These are phyloP conservation scores for Bipolaris victoriae DNA, from an alignment of 2,329 filamentous ascomycete species.

Conservation along the genomic window DNA sequence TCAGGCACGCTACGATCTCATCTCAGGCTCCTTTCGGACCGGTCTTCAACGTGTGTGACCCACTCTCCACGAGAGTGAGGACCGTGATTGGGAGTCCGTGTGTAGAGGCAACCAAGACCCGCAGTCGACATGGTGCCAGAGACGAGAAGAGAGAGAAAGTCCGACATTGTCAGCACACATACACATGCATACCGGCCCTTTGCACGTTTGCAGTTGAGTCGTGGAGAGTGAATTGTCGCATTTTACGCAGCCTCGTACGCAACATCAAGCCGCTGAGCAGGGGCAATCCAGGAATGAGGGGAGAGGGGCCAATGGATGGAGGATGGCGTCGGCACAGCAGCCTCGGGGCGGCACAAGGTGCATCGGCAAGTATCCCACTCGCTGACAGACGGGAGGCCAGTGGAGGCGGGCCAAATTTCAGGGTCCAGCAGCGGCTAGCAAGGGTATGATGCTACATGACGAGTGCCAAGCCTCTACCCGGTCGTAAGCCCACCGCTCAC, in stretches of 20 bases:
- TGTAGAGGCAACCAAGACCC: slow-evolving; percentile 9
- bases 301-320: slow-evolving; percentile 5
- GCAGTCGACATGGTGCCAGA: slow-evolving; percentile 12
- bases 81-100: slow-evolving; percentile 17
- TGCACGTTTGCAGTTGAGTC: slow-evolving; percentile 5
- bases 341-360: slow-evolving; percentile 12
- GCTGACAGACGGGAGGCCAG: slow-evolving; percentile 13
- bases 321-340: slow-evolving; percentile 11
- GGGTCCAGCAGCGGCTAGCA: slow-evolving; percentile 25
- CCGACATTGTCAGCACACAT: slow-evolving; percentile 11
- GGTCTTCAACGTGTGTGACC: slow-evolving; percentile 11
- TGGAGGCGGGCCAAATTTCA: slow-evolving; percentile 19
- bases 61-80: slow-evolving; percentile 6
- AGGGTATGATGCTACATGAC: slow-evolving; percentile 23
- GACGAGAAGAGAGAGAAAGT: slow-evolving; percentile 18
- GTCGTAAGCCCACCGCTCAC: slow-evolving; percentile 18
- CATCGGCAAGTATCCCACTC: slow-evolving; percentile 23
- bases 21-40: slow-evolving; percentile 23
- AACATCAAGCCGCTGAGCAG: slow-evolving; percentile 17
- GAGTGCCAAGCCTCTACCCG: slow-evolving; percentile 23
- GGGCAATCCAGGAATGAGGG: neutral
- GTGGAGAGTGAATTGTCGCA: slow-evolving; percentile 15
- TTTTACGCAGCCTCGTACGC: slow-evolving; percentile 8
- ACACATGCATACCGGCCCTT: neutral
- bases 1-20: slow-evolving; percentile 26